Evolutionary conservation across 495 filamentous ascomycete species (phyloP).

Genomic region (Penicillium desertorum): DNA sequence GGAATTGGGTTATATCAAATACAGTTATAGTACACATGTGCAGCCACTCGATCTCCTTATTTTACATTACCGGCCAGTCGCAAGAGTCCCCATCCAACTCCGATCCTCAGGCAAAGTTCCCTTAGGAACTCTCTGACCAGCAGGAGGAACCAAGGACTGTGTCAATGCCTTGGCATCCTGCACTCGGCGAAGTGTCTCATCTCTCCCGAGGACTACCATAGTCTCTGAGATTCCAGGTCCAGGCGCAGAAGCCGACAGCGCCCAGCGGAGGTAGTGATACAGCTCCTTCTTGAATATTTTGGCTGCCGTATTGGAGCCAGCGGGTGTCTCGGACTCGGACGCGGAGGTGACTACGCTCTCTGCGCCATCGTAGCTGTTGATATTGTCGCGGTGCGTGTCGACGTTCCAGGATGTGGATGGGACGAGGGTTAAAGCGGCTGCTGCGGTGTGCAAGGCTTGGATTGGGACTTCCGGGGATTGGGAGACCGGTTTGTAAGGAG

Average conservation of each 20-base stretch:
- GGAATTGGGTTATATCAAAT: not conserved
- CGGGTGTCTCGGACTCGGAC: conserved; percentile 1
- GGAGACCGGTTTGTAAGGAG: conserved; percentile 30
- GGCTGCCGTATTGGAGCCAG: conserved; percentile 21
- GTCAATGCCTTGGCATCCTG: conserved; percentile 45
- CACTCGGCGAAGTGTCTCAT: conserved; percentile 57
- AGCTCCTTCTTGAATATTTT: conserved; percentile 45
- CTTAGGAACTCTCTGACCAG: conserved; percentile 24
- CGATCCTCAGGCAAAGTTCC: conserved; percentile 27
- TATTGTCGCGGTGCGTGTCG: conserved; percentile 39
- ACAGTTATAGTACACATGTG: conserved; percentile 2
- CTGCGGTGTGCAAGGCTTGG: conserved; percentile 40
- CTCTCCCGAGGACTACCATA: conserved; percentile 63
- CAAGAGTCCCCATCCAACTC: conserved; percentile 46
- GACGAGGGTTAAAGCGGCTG: conserved; percentile 40
- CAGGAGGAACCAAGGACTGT: conserved; percentile 19
- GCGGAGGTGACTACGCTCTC: conserved; percentile 15
- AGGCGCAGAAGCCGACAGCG: conserved; percentile 53
- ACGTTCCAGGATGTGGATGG: conserved; percentile 39
- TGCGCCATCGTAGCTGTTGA: conserved; percentile 41
- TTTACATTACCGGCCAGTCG: conserved; percentile 18
- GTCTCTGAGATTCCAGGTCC: conserved; percentile 60
- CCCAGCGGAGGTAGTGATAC: conserved; percentile 67
- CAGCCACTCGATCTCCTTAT: not conserved
- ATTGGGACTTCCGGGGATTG: conserved; percentile 30